Percentiles rank a stretch among this genome's conserved stretches.
Conservation (phyloP, 169 alveolate species). For the Babesia ovata region DNA sequence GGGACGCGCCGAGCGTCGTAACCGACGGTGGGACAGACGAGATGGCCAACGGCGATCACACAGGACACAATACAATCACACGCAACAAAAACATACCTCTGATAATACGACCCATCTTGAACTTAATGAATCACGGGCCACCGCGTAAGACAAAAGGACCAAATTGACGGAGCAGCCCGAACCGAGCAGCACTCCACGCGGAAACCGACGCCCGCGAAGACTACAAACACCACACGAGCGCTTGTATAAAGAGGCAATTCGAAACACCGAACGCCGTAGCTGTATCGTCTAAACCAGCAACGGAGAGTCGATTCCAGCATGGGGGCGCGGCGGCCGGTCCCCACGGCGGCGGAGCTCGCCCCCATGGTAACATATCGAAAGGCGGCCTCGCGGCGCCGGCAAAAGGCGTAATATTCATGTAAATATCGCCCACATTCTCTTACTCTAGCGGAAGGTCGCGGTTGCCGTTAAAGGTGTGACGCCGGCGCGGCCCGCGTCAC, state of each 20-base stretch:
- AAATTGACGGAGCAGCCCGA: not conserved
- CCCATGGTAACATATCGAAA: conserved; percentile 4
- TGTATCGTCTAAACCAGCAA: not conserved
- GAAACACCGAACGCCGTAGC: conserved; percentile 28
- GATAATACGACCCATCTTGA: conserved; percentile 65
- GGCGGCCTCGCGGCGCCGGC: too few species aligned
- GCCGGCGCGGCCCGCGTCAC: not conserved
- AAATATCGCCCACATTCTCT: too few species aligned
- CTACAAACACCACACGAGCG: not conserved
- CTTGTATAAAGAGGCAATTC: conserved; percentile 14
- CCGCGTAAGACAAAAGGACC: too few species aligned
- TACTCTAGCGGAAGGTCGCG: too few species aligned
- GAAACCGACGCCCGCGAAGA: conserved; percentile 6
- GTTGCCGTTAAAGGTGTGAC: too few species aligned
- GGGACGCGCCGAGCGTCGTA: not conserved
- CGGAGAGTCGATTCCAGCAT: not conserved
- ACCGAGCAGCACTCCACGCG: conserved; percentile 5
- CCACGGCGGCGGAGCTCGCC: conserved; percentile 16
- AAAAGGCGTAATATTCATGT: too few species aligned
- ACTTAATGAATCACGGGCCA: not conserved
- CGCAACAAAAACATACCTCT: conserved; percentile 50
- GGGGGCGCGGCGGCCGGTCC: conserved; percentile 39
- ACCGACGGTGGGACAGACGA: not conserved
- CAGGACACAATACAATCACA: not conserved
- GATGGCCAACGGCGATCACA: not conserved